Base-by-base conservation (phyloP, 148 eudicot species). In the Rhododendron williamsianum region DNA sequence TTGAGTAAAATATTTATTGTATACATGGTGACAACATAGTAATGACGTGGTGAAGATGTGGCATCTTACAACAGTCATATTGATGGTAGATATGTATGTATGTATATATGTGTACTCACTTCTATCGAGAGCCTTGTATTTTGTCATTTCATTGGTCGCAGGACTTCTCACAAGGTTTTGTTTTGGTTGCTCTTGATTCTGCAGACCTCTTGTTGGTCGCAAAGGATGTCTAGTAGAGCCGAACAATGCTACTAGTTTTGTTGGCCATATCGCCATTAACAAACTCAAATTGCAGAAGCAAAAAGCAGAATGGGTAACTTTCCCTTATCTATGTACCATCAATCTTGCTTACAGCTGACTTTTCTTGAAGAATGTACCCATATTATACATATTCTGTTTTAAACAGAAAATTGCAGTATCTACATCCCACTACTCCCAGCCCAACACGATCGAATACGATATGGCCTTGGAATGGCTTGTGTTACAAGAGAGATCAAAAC, bases 361-460 rank as follows among this genome's bases (percentile, higher is more conserved):
- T 83, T 82, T 86, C 52, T 36, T 54, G 12, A 51, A 49, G n/a
- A 23, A 58, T 38, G 19, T 84, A 56, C 43, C 51, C 15, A 65
- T 49, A 38, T 4, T 49, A 6, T 4, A 60, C 9, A 73, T 54
- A 19, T 25, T 85, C 8, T 48, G 52, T 67, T 25, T 80, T 69
- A 21, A 9, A 54, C 43, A 91, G 94, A 88, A 46, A 83, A 88
- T 87, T 18, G 91, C 90, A 8, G 92, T 89, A 43, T 91, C 93
- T 1, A 93, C 98, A 56, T 92, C 98, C 35, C 98, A 93, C 84
- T 92, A 80, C 84, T 85, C 94, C 19, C 98, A 95, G 86, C 78
- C 88, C 69, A 93, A 93, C 85, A 92, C 93, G 4, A 67, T 89
- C 45, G 95, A 92, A 65, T 87, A 80, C 72, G 94, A 93, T 9